A percentile compares a stretch with the other conserved stretches of the same genome.
These are phyloP conservation scores for Dothistroma pini DNA, from an alignment of 2,329 filamentous ascomycete species.

Conservation along the genomic window DNA sequence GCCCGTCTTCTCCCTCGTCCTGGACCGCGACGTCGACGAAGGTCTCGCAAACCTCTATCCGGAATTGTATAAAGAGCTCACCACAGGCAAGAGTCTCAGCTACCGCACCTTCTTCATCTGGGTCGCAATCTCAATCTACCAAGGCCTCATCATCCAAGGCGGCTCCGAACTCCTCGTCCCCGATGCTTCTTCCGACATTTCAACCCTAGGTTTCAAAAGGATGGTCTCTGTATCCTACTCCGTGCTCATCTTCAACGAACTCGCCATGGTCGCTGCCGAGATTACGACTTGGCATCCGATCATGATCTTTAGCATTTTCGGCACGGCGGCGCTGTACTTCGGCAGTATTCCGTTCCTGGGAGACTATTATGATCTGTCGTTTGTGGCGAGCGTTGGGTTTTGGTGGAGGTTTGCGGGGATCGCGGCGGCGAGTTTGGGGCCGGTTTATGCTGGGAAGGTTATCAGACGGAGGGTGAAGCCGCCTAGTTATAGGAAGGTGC, in stretches of 20 bases:
- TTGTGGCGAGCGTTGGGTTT: constrained; percentile 75
- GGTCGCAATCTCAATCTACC: constrained; percentile 93
- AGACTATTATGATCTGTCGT: constrained; percentile 82
- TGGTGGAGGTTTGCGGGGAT: constrained; percentile 84
- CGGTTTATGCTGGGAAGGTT: constrained; percentile 82
- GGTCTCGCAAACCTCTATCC: constrained; percentile 91
- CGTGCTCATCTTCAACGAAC: constrained; percentile 85
- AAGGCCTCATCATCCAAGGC: constrained; percentile 94
- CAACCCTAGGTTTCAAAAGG: constrained; percentile 34
- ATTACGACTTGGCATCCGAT: constrained; percentile 95
- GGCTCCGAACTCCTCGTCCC: constrained; percentile 83
- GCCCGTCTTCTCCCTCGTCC: constrained; percentile 87
- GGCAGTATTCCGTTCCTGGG: constrained; percentile 82
- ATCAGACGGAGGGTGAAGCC: constrained; percentile 82
- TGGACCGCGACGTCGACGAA: constrained; percentile 95
- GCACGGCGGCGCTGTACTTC: constrained; percentile 76
- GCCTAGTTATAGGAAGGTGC: constrained; percentile 89
- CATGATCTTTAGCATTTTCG: constrained; percentile 81
- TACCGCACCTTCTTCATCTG: constrained; percentile 97
- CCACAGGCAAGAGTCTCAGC: constrained; percentile 76
- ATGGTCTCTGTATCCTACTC: constrained; percentile 94
- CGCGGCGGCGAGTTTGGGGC: constrained; percentile 72
- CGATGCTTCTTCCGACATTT: constrained; percentile 48
- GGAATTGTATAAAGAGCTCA: constrained; percentile 97
- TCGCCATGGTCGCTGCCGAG: constrained; percentile 95